Conservation (phyloP, 2,329 filamentous ascomycete genomes). For the Cytospora piceae region DNA sequence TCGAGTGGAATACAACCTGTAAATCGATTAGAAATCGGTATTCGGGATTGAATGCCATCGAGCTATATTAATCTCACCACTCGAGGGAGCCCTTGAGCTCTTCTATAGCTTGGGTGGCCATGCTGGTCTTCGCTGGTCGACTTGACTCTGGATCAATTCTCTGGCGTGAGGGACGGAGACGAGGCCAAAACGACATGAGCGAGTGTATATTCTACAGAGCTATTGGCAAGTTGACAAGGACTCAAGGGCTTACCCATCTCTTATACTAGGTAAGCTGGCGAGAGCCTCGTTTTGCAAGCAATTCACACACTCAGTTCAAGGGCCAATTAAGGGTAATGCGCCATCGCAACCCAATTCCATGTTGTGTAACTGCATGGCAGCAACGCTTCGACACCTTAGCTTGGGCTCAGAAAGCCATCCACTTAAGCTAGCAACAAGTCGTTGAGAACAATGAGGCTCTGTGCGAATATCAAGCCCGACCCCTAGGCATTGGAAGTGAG, state of each 20-base stretch:
- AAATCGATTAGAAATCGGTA: too few relatives aligned
- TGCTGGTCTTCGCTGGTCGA: background rate
- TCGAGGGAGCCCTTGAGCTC: constrained; percentile 4
- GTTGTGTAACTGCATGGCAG: background rate
- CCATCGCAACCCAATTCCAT: background rate
- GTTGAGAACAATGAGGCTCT: background rate
- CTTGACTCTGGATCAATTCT: background rate
- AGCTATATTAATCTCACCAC: background rate
- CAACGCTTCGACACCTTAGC: too few relatives aligned
- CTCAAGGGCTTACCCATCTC: background rate
- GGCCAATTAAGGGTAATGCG: background rate
- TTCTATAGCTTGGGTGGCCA: background rate
- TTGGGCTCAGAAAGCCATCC: background rate
- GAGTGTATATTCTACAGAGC: background rate
- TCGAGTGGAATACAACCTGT: background rate
- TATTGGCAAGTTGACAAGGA: background rate
- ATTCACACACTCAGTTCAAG: background rate
- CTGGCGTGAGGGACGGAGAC: background rate
- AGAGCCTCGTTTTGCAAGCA: background rate
- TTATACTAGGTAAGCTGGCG: background rate
- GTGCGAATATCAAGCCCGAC: background rate
- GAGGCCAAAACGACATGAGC: background rate
- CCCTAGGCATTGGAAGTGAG: background rate
- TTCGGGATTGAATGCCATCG: background rate
- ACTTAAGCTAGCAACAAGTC: background rate